Evolutionary conservation across 148 eudicot species (phyloP), one percentile per base, ranked within the genome.

Genomic region (Amaranthus hypochondriacus): DNA sequence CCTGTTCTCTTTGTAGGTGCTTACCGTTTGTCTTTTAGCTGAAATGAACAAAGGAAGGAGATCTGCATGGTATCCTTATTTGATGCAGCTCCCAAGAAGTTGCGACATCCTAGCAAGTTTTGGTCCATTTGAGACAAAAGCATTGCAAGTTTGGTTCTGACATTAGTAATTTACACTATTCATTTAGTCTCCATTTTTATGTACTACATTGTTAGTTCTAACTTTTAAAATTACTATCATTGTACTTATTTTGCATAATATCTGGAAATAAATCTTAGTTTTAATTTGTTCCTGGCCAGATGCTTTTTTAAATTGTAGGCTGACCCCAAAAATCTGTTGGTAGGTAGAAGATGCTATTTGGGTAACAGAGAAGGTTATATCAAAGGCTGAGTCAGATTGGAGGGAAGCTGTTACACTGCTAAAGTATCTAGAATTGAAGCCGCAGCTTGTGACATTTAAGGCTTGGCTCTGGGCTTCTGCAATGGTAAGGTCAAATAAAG

Each of bases 381-480:
- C 69, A 18, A 88, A 82, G 78, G 87, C 88, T 68, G 83, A 85
- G 75, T 77, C 59, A 55, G 90, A 90, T 64, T 90, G 99, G 99
- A 80, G 64, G 65, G 83, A 80, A 81, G 89, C 89, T 78, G 74
- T 70, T 72, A 15, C 79, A 12, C 58, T 95, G 63, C 81, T 95
- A 87, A 56, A 79, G 66, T 87, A 84, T 60, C 83, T 95, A 57
- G 75, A 80, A 57, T 71, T 95, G 80, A 90, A 86, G 74, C 81
- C 83, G 80, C 87, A 75, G 56, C 77, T 89, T 62, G 72, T 56
- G 69, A 84, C 84, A 70, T 84, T 92, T 63, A 87, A 81, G 83
- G 96, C 97, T 15, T 95, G 99, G 99, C 83, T 90, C 48, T 95
- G 99, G 99, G 93, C 99, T 81, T 86, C 89, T 76, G 92, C 91